Base-by-base conservation (phyloP, 352 stramenopile species). In the Phytophthora foliorum region DNA sequence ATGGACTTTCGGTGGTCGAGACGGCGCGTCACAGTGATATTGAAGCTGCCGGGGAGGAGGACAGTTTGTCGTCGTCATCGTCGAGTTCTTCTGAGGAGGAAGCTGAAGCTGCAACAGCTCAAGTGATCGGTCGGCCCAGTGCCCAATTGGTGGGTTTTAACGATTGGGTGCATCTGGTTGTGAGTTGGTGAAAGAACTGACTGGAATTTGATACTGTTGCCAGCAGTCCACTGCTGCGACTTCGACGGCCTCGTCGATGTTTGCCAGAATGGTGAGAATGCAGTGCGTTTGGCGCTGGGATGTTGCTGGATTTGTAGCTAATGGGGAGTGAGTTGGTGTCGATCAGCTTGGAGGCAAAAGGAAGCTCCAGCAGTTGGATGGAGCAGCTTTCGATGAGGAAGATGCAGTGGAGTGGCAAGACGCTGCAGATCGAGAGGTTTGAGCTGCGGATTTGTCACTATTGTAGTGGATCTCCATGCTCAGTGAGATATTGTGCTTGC, bases 361-460 rank as follows among this genome's bases (percentile, higher is more conserved):
- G 31, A 72, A 71, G 36, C 61, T 83, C 6, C 36, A 70, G 11
- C 75, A 83, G 38, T 56, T 80, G 34, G 75, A 83, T 58, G 75
- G 75, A 21, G 54, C 51, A 24, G 51, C 4, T 10, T 76, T 58
- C 14, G 67, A 72, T 36, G 63, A 66, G 32, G 72, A 74, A 25
- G 42, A 69, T 24, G 10, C 29, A 48, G 39, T 63, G 29, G 57
- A 75, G 22, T 64, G 45, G 63, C 42, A 62, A 63, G 57, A 69
- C 13, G 22, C 6, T 34, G 44, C 9, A 41, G 21, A 41, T 27
- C 17, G 59, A 51, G 56, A 74, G 58, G 69, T 73, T 25, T 17
- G 39, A 19, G 17, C 17, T 46, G 39, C 39, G 25, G 34, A 13
- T 19, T 41, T n/a, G 9, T 32, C 29, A 32, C 7, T 7, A 10